Evolutionary conservation across 371 early-diverging fungal species (phyloP).

Genomic region (Syncephalastrum racemosum): DNA sequence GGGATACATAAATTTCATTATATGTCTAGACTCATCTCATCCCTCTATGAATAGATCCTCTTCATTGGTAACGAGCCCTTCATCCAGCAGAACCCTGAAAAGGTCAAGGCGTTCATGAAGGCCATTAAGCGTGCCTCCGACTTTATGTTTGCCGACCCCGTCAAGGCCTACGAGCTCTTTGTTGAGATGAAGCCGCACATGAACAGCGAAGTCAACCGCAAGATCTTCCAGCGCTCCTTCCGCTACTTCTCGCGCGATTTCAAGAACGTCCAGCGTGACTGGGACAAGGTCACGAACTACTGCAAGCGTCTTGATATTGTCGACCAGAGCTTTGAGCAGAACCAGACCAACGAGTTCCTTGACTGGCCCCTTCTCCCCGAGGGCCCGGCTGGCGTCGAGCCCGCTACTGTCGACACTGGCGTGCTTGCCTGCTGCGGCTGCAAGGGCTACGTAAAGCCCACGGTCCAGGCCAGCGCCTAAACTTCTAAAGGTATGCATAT

Average conservation of each 20-base stretch:
- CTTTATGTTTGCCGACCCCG: slow-evolving; percentile 55
- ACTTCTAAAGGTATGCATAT: not conserved
- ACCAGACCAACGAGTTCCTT: slow-evolving; percentile 62
- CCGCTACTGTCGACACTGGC: slow-evolving; percentile 48
- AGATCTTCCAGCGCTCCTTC: slow-evolving; percentile 66
- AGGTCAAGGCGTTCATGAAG: slow-evolving; percentile 55
- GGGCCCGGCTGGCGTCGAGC: slow-evolving; percentile 32
- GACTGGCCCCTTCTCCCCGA: slow-evolving; percentile 45
- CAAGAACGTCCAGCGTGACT: slow-evolving; percentile 67
- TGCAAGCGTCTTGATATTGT: slow-evolving; percentile 62
- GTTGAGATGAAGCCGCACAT: slow-evolving; percentile 64
- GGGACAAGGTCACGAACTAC: slow-evolving; percentile 70
- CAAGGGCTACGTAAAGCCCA: not conserved
- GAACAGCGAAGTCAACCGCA: slow-evolving; percentile 52
- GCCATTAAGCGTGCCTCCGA: slow-evolving; percentile 58
- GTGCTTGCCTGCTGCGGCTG: slow-evolving; percentile 25
- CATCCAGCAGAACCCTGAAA: slow-evolving; percentile 56
- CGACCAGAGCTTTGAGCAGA: slow-evolving; percentile 54
- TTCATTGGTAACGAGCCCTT: slow-evolving; percentile 68
- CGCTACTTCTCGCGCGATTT: slow-evolving; percentile 61
- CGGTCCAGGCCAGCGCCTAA: not conserved
- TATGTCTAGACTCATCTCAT: not conserved
- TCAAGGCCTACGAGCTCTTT: slow-evolving; percentile 51
- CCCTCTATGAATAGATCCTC: slow-evolving; percentile 47
- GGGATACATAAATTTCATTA: not conserved